phyloP scores from a whole-genome alignment of 306 rosid species.

The Notholithocarpus densiflorus region DNA sequence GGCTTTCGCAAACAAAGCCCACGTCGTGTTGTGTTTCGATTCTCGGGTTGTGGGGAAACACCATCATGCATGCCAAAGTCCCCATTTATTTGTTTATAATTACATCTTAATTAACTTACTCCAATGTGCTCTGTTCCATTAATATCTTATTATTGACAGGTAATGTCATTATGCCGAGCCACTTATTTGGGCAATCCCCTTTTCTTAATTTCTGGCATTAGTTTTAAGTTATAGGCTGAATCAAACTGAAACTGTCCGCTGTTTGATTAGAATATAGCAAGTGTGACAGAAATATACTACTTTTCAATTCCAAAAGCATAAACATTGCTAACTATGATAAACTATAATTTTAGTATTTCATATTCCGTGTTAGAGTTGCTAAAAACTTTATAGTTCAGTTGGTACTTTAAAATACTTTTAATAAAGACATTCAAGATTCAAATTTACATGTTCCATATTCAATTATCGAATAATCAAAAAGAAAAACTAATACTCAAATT shows the following conservation, averaged over 20 bases:
- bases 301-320: slow-evolving; percentile 2
- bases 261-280: background rate
- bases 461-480: no score
- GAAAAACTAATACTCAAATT: no score
- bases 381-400: no score
- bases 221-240: background rate
- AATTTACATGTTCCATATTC: fast-evolving
- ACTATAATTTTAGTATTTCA: no score
- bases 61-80: slow-evolving; percentile 74
- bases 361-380: no score
- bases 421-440: no score
- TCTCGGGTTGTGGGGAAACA: slow-evolving; percentile 62
- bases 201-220: slow-evolving; percentile 27
- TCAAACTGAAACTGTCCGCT: slow-evolving; percentile 2
- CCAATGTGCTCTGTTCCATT: slow-evolving; percentile 29
- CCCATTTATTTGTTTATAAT: slow-evolving; percentile 63
- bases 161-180: slow-evolving; percentile 73
- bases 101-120: slow-evolving; percentile 35
- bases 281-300: background rate
- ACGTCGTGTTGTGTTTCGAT: slow-evolving; percentile 60
- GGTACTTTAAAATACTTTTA: no score
- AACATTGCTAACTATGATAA: background rate
- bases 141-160: slow-evolving; percentile 42
- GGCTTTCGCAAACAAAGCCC: slow-evolving; percentile 54
- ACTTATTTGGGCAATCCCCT: slow-evolving; percentile 46